phyloP scores from a whole-genome alignment of 108 stramenopile genomes.

The Conticribra weissflogii region DNA sequence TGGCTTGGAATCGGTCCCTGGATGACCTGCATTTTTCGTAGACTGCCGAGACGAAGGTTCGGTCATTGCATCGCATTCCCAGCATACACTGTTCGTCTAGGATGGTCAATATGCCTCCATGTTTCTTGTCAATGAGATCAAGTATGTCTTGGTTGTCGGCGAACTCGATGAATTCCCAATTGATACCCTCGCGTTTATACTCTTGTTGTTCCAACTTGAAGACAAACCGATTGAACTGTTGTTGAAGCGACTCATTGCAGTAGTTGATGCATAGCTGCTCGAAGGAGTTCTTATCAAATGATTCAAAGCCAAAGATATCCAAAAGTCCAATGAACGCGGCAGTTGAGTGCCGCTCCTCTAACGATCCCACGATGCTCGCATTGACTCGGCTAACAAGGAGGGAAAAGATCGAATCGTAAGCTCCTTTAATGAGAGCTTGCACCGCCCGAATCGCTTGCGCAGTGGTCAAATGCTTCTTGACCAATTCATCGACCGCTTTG shows the following conservation, averaged over 20 bases:
- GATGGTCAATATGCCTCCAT: conserved; percentile 69
- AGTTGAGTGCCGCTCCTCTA: conserved; percentile 7
- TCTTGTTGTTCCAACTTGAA: conserved; percentile 89
- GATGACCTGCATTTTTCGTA: conserved; percentile 62
- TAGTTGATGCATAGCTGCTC: conserved; percentile 98
- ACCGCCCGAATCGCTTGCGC: conserved; percentile 69
- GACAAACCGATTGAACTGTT: conserved; percentile 91
- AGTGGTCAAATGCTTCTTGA: conserved; percentile 75
- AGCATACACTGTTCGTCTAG: conserved; percentile 82
- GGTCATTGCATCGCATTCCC: conserved; percentile 56
- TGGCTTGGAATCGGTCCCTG: conserved; percentile 51
- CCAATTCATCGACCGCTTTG: conserved; percentile 73
- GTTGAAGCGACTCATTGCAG: conserved; percentile 93
- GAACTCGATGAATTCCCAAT: conserved; percentile 90
- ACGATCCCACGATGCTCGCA: conserved; percentile 58
- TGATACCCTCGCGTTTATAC: conserved; percentile 83
- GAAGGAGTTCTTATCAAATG: conserved; percentile 89
- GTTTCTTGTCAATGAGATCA: conserved; percentile 84
- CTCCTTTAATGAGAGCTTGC: conserved; percentile 93
- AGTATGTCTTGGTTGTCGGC: conserved; percentile 92
- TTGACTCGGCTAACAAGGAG: conserved; percentile 91
- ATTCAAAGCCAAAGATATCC: conserved; percentile 99
- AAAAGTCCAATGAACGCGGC: conserved; percentile 90
- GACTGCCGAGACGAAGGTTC: conserved; percentile 57
- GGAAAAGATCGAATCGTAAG: conserved; percentile 89